Evolutionary conservation across 78 protist genomes (phyloP), one percentile per base, ranked within the genome.

Genomic region (Polysphondylium violaceum): DNA sequence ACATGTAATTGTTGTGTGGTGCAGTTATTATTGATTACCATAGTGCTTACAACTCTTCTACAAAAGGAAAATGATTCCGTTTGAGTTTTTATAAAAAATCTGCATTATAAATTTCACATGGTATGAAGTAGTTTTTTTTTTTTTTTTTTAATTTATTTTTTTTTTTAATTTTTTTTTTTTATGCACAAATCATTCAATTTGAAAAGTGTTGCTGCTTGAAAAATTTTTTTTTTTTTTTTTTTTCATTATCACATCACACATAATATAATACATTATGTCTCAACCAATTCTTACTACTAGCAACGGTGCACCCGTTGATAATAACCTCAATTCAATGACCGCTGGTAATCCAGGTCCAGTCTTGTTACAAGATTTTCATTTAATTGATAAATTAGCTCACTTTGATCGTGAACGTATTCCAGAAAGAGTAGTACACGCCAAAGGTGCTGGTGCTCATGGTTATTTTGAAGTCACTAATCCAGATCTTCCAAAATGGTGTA

Each of bases 391-490:
- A 65, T 38, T 92, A 14, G 38, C 95, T 17, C 93, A 76, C 56
- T 95, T 95, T 31, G 93, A 92, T 56, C 95, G 94, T 86, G 95
- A 95, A 67, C 90, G 85, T 55, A 92, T 92, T 75, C 97, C 97
- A 61, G 94, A 88, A 44, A 85, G 97, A 33, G 94, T 92, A 27
- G 97, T 95, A n/a, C 96, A 94, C 41, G 94, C 96, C 36, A 77
- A 78, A 56, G 96, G 97, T 44, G 92, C 95, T n/a, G 95, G 93
- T 38, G 97, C 96, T 1, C 75, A 79, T 53, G 97, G 97, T 65
- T 86, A 75, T 58, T 95, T 95, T 36, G 95, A 79, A 71, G 91
- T 71, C 27, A 63, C 93, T 35, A 47, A 87, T 23, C 29, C 55
- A 12, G 93, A 86, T 55, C 60, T 86, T 40, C 68, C 93, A 44